Evolutionary conservation across 257 asterid species (phyloP).

Genomic region (Capsicum baccatum): DNA sequence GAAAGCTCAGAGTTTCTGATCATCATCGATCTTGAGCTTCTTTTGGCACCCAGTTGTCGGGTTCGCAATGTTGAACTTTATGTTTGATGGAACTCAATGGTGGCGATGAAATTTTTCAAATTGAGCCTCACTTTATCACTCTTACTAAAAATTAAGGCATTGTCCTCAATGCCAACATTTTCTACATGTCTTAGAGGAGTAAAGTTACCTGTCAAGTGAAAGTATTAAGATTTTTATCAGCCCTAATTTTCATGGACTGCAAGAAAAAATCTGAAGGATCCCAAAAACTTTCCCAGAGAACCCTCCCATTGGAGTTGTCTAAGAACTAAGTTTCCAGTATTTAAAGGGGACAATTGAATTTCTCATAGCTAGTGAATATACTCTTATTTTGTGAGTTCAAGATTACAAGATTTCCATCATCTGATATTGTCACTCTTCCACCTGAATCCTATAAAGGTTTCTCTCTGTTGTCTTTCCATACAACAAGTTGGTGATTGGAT

Average conservation of each 20-base stretch:
- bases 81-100: too few species aligned
- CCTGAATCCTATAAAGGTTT: constrained; percentile 40
- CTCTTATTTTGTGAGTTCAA: constrained; percentile 35
- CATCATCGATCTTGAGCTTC: constrained; percentile 49
- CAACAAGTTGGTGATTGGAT: constrained; percentile 35
- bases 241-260: constrained; percentile 34
- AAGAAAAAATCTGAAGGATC: constrained; percentile 40
- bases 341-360: constrained; percentile 47
- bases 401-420: constrained; percentile 49
- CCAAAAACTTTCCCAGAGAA: constrained; percentile 49
- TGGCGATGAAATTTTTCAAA: too few species aligned
- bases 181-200: too few species aligned
- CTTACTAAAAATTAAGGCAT: too few species aligned
- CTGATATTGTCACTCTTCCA: constrained; percentile 45
- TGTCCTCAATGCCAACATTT: too few species aligned
- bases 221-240: constrained; percentile 20
- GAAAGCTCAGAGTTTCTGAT: constrained; percentile 39
- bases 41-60: constrained; percentile 53
- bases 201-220: too few species aligned
- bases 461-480: constrained; percentile 58
- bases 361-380: constrained; percentile 29
- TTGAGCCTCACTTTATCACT: too few species aligned
- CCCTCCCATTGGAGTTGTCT: constrained; percentile 37
- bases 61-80: constrained; percentile 47
- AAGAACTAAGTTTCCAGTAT: constrained; percentile 50